phyloP scores from a whole-genome alignment of 148 eudicot genomes.

The Spergularia marina region DNA sequence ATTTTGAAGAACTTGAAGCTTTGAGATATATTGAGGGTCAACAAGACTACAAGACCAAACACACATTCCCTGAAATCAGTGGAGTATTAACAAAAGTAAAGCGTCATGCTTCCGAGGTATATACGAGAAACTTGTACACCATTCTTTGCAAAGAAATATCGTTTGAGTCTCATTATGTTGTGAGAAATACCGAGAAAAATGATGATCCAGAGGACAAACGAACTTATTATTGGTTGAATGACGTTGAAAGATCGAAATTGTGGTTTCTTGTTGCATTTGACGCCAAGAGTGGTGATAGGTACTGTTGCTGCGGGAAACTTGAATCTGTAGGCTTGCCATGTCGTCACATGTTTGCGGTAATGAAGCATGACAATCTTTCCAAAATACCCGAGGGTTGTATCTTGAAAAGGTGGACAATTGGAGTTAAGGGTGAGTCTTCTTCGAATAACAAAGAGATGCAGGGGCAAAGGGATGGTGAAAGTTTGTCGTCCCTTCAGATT shows the following conservation, averaged over 20 bases:
- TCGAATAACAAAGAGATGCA: too few relatives aligned
- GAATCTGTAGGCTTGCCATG: too few relatives aligned
- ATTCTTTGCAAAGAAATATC: background rate
- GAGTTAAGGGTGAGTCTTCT: too few relatives aligned
- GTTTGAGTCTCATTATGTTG: background rate
- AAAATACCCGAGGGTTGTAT: too few relatives aligned
- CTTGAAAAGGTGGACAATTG: too few relatives aligned
- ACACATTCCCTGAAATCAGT: background rate
- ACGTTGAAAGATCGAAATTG: background rate
- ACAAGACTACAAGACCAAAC: background rate
- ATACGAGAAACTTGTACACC: background rate
- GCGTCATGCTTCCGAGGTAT: background rate
- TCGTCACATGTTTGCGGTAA: too few relatives aligned
- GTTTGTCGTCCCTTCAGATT: too few relatives aligned
- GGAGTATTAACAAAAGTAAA: background rate
- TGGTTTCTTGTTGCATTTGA: background rate
- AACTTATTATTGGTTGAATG: background rate
- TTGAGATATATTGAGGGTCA: background rate
- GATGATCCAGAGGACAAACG: background rate
- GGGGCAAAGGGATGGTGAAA: too few relatives aligned
- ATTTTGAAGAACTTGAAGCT: background rate
- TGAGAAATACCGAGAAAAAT: background rate
- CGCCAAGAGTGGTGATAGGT: too few relatives aligned
- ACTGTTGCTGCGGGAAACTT: too few relatives aligned
- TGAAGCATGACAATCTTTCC: too few relatives aligned